Evolutionary conservation across 805 yeast genomes (phyloP).

Genomic region (Metschnikowia baotianmanensis): DNA sequence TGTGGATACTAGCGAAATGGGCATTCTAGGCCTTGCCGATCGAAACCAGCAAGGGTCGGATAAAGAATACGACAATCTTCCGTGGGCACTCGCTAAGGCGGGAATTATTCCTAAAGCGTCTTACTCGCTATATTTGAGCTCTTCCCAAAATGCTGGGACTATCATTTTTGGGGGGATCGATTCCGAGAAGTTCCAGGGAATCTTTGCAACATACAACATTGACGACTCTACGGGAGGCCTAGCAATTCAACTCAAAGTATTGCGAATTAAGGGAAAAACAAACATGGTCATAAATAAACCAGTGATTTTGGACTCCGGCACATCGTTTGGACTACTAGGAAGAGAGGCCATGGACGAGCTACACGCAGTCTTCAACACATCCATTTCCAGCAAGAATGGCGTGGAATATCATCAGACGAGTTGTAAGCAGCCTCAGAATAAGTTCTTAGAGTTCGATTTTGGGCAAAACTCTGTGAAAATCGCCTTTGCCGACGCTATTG

Average conservation of each 20-base stretch:
- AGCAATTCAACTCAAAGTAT: constrained; percentile 1
- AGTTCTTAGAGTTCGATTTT: constrained; percentile 11
- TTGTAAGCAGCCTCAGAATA: constrained; percentile 16
- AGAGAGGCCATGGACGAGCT: constrained; percentile 11
- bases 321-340: constrained; percentile 10
- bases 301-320: constrained; percentile 15
- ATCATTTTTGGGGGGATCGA: constrained; percentile 45
- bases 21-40: constrained; percentile 13
- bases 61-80: constrained; percentile 46
- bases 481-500: constrained; percentile 11
- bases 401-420: constrained; percentile 9
- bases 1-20: background rate
- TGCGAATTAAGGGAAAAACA: constrained; percentile 3
- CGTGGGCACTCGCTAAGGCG: constrained; percentile 52
- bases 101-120: constrained; percentile 55
- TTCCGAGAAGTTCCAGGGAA: constrained; percentile 32
- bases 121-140: constrained; percentile 62
- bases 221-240: constrained; percentile 3
- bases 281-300: constrained; percentile 2
- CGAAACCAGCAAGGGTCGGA: constrained; percentile 3
- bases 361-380: constrained; percentile 11
- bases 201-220: constrained; percentile 4
- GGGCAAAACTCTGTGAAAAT: constrained; percentile 10
- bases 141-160: constrained; percentile 27
- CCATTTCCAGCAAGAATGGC: constrained; percentile 1